Evolutionary conservation across 768 basidiomycete species (phyloP), one percentile per base, ranked within the genome.

Genomic region (Artomyces pyxidatus): DNA sequence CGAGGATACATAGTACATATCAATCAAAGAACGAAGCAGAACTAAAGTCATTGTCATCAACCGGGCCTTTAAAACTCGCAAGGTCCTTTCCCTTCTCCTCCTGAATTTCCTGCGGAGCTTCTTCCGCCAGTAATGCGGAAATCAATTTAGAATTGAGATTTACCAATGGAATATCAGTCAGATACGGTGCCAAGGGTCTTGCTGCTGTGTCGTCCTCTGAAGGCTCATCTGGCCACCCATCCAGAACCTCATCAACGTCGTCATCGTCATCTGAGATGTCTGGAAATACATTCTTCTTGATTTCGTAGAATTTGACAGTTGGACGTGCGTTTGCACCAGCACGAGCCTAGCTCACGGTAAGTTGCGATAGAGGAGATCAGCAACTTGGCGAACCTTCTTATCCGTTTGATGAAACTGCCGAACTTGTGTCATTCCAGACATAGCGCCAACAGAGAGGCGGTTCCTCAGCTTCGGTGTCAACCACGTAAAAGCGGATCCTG

Each of bases 401-500:
- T 35, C 32, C 12, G 32, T 3, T 35, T 35, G 32, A n/a, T 35
- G 17, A n/a, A 12, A 35, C 6, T 35, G 32, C 32, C 17, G 11
- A n/a, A 35, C 6, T n/a, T 35, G 32, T 12, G 32, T 35, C 32
- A 35, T 35, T 6, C 12, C 32, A 3, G 32, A 12, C 32, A 35
- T 35, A n/a, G 32, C 11, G 3, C 17, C 2, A 3, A 35, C 32
- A 12, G 32, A 35, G 6, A 35, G 32, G 17, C 32, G 32, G 6
- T 11, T 12, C 12, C 32, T 11, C 28, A 57, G 39, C 17, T 56
- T 52, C 21, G 62, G 61, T 43, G 65, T 65, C 29, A 65, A 49
- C 59, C 58, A 63, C 44, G 59, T 57, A 29, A 60, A 27, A 3
- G 48, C 54, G 12, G 59, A 59, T 21, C 43, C 50, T 19, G 59